Conservation (phyloP, 2,329 filamentous ascomycete genomes). For the Xylariaceae sp. region DNA sequence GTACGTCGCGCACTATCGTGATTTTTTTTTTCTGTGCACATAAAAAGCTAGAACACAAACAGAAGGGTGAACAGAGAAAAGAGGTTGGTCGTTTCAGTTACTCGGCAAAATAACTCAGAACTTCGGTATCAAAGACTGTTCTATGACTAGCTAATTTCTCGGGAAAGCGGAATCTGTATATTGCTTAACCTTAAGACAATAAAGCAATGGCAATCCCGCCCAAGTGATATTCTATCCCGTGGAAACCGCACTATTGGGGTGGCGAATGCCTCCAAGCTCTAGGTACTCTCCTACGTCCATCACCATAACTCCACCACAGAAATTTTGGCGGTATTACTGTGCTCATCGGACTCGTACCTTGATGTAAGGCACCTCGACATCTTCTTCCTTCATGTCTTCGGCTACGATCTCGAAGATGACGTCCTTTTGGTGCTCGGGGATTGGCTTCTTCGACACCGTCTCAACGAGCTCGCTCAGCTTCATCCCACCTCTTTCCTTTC, state of each 20-base stretch:
- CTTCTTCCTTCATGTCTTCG: constrained; percentile 86
- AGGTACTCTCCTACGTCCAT: constrained; percentile 6
- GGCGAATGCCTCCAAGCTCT: constrained; percentile 12
- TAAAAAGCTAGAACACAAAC: too few species aligned
- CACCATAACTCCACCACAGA: background rate
- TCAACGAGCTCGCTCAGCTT: constrained; percentile 90
- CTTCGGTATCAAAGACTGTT: background rate
- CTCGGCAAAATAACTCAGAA: too few species aligned
- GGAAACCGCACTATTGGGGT: background rate
- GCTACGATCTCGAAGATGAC: constrained; percentile 96
- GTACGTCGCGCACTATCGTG: too few species aligned
- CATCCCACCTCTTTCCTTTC: constrained; percentile 81
- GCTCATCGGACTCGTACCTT: constrained; percentile 73
- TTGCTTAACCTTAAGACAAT: constrained; percentile 3
- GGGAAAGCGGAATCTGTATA: background rate
- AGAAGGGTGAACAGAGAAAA: too few species aligned
- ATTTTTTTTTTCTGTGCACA: too few species aligned
- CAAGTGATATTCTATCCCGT: constrained; percentile 14
- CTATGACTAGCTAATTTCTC: background rate
- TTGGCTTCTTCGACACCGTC: constrained; percentile 86
- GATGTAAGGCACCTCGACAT: constrained; percentile 96
- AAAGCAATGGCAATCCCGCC: constrained; percentile 3
- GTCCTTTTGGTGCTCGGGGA: constrained; percentile 91
- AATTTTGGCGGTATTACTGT: background rate
- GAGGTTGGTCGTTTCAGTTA: too few species aligned